Evolutionary conservation across 2,329 filamentous ascomycete genomes (phyloP).

Genomic region (Venturia aucupariae): DNA sequence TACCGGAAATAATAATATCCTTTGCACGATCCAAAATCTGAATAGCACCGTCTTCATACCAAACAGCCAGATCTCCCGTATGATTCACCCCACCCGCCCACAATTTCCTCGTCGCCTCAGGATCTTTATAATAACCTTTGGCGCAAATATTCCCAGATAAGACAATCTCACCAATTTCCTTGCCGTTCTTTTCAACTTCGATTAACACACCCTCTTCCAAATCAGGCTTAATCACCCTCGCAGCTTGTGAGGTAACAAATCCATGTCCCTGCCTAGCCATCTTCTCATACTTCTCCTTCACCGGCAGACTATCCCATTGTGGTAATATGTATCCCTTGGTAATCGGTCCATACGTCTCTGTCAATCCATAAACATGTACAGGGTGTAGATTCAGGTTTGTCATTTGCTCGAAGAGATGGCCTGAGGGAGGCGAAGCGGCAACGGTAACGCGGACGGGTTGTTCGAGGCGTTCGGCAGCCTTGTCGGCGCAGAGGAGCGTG

Average conservation of each 20-base stretch:
- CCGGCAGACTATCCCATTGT: slow-evolving; percentile 65
- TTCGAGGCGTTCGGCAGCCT: slow-evolving; percentile 62
- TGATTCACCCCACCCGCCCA: slow-evolving; percentile 82
- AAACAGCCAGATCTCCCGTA: slow-evolving; percentile 86
- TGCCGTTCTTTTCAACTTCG: slow-evolving; percentile 60
- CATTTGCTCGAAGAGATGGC: slow-evolving; percentile 91
- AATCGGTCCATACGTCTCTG: slow-evolving; percentile 89
- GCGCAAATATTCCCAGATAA: slow-evolving; percentile 88
- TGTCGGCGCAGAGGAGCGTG: slow-evolving; percentile 74
- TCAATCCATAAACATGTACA: slow-evolving; percentile 84
- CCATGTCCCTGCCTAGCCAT: slow-evolving; percentile 96
- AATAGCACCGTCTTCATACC: slow-evolving; percentile 81
- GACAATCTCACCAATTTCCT: slow-evolving; percentile 75
- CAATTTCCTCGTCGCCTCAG: slow-evolving; percentile 73
- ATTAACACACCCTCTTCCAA: slow-evolving; percentile 56
- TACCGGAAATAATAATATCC: slow-evolving; percentile 95
- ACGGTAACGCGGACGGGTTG: slow-evolving; percentile 78
- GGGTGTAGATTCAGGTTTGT: slow-evolving; percentile 74
- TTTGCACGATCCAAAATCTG: slow-evolving; percentile 92
- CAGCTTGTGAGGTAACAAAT: slow-evolving; percentile 69
- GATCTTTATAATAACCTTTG: slow-evolving; percentile 85
- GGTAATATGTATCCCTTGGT: slow-evolving; percentile 89
- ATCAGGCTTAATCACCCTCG: slow-evolving; percentile 72
- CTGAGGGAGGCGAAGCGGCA: slow-evolving; percentile 81
- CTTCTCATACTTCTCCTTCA: slow-evolving; percentile 69